These are phyloP conservation scores for Oryza meyeriana DNA, from an alignment of 176 grass and related monocot species.

Conservation along the genomic window DNA sequence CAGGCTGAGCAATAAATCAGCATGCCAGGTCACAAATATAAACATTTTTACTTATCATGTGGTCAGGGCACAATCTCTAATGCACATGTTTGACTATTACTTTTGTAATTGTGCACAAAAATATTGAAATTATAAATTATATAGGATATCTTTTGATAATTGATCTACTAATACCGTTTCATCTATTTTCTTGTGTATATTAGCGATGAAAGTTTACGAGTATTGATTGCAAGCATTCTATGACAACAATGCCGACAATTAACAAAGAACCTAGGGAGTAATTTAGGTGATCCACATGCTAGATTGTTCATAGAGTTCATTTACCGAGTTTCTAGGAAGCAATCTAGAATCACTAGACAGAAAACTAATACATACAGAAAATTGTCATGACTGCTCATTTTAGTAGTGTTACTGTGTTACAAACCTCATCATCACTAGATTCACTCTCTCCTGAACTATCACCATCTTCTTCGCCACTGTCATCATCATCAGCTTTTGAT, in stretches of 20 bases:
- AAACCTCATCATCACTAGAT: conserved; percentile 45
- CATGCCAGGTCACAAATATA: neutral
- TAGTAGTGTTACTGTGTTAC: neutral
- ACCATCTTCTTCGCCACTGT: neutral
- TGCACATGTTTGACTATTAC: neutral
- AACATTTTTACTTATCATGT: neutral
- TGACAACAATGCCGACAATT: too few relatives aligned
- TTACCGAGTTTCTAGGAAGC: neutral
- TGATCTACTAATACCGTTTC: neutral
- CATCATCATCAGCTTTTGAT: conserved; percentile 32
- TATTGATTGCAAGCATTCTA: too few relatives aligned
- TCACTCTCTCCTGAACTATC: conserved; percentile 38
- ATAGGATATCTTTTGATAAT: neutral
- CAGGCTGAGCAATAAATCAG: neutral
- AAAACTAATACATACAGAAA: neutral
- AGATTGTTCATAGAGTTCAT: neutral
- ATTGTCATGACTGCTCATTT: neutral
- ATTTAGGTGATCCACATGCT: neutral
- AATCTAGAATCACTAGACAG: neutral
- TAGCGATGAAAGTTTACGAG: neutral
- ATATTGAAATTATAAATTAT: neutral
- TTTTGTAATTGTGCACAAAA: neutral
- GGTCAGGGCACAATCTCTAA: neutral
- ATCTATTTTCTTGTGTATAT: neutral
- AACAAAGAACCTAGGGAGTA: neutral